Percentiles rank a stretch among this genome's conserved stretches.
Conservation (phyloP, 441 rosid genomes). For the Aquilaria agallochum region DNA sequence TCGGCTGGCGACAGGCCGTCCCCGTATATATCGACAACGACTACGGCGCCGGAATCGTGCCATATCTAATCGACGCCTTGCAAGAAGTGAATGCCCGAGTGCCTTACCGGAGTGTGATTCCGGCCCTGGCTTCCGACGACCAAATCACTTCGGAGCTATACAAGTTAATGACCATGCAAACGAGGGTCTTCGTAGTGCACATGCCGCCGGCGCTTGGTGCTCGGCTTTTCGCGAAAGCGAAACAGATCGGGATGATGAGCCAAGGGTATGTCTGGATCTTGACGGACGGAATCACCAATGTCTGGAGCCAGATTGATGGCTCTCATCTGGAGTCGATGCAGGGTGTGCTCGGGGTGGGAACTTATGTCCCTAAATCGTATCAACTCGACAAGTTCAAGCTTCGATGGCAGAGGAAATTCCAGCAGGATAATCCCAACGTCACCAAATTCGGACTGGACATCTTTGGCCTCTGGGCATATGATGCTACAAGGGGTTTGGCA, state of each 20-base stretch:
- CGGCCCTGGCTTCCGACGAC: slow-evolving; percentile 8
- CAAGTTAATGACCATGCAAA: slow-evolving; percentile 18
- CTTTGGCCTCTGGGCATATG: slow-evolving; percentile 35
- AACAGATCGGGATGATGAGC: slow-evolving; percentile 24
- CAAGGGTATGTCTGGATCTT: slow-evolving; percentile 29
- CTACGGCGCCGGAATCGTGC: slow-evolving; percentile 22
- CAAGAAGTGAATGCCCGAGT: slow-evolving; percentile 18
- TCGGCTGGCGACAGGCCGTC: slow-evolving; percentile 22
- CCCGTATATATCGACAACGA: slow-evolving; percentile 23
- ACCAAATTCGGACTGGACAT: slow-evolving; percentile 8
- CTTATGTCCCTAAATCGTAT: slow-evolving; percentile 11
- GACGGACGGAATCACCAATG: slow-evolving; percentile 17
- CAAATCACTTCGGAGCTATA: slow-evolving; percentile 20
- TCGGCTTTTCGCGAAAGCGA: slow-evolving; percentile 19
- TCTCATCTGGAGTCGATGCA: slow-evolving; percentile 21
- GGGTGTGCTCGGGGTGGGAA: slow-evolving; percentile 26
- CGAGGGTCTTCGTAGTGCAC: slow-evolving; percentile 28
- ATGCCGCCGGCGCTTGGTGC: slow-evolving; percentile 18
- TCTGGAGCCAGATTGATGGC: slow-evolving; percentile 5
- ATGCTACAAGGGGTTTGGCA: neutral
- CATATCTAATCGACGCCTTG: slow-evolving; percentile 23
- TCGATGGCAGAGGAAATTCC: slow-evolving; percentile 23
- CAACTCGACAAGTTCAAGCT: slow-evolving; percentile 14
- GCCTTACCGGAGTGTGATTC: slow-evolving; percentile 18
- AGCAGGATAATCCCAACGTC: too few relatives aligned